These are phyloP conservation scores for Phytophthora tentaculata DNA, from an alignment of 352 stramenopile species.

Conservation along the genomic window DNA sequence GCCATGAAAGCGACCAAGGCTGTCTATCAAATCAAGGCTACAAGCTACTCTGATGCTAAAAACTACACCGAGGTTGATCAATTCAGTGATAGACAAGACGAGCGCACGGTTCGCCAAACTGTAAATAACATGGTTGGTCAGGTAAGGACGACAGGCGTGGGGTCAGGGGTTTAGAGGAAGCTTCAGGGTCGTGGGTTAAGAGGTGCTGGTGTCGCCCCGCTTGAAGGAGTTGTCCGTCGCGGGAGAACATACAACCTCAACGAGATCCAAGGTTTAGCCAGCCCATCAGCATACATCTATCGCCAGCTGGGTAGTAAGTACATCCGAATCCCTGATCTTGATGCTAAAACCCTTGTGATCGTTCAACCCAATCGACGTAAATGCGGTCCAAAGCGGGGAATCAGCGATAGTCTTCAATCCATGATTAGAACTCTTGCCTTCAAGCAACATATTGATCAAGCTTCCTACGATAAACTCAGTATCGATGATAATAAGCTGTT, in stretches of 20 bases:
- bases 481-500: conserved; percentile 21
- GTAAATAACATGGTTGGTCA: conserved; percentile 20
- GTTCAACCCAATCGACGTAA: conserved; percentile 14
- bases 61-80: too few species aligned
- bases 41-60: too few species aligned
- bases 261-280: background rate
- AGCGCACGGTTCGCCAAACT: conserved; percentile 16
- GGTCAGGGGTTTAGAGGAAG: background rate
- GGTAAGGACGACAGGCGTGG: background rate
- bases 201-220: conserved; percentile 12
- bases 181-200: conserved; percentile 6
- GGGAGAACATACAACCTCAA: conserved; percentile 14
- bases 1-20: conserved; percentile 2
- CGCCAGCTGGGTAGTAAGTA: background rate
- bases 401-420: conserved; percentile 15
- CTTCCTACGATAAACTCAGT: conserved; percentile 17
- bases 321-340: conserved; percentile 3
- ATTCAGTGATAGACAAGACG: conserved; percentile 1
- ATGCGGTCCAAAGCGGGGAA: background rate
- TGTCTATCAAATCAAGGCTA: conserved; percentile 15
- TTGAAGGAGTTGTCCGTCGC: conserved; percentile 13
- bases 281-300: background rate
- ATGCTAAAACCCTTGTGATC: conserved; percentile 18
- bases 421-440: conserved; percentile 16
- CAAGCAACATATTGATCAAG: conserved; percentile 19